phyloP scores from a whole-genome alignment of 2,329 filamentous ascomycete species.

The Bipolaris zeicola region DNA sequence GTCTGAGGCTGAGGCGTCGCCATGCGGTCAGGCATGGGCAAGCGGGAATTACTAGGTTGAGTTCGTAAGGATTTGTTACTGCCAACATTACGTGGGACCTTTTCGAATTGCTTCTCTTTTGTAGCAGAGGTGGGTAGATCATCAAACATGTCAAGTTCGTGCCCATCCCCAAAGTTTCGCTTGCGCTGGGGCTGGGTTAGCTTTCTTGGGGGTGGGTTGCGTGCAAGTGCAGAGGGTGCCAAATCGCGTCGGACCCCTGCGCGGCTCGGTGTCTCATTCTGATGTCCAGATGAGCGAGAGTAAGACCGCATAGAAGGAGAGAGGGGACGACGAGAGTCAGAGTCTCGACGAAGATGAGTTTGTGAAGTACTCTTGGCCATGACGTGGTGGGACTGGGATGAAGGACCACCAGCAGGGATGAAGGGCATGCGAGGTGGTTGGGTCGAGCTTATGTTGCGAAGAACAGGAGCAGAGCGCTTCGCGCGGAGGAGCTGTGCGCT shows the following conservation, averaged over 20 bases:
- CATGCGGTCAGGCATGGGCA: slow-evolving; percentile 53
- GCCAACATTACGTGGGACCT: slow-evolving; percentile 73
- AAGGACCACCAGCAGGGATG: slow-evolving; percentile 75
- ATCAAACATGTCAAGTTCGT: slow-evolving; percentile 91
- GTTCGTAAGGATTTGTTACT: slow-evolving; percentile 66
- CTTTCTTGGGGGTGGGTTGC: slow-evolving; percentile 61
- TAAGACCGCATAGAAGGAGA: slow-evolving; percentile 55
- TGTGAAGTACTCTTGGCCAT: slow-evolving; percentile 72
- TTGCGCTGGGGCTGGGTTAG: slow-evolving; percentile 38
- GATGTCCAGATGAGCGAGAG: slow-evolving; percentile 56
- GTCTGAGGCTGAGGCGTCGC: slow-evolving; percentile 55
- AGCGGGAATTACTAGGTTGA: slow-evolving; percentile 54
- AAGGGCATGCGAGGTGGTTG: slow-evolving; percentile 75
- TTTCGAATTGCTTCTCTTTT: slow-evolving; percentile 80
- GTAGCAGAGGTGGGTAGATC: slow-evolving; percentile 88
- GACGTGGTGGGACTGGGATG: slow-evolving; percentile 77
- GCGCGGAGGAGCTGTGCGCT: slow-evolving; percentile 61
- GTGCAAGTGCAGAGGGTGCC: slow-evolving; percentile 57
- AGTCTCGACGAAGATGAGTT: slow-evolving; percentile 79
- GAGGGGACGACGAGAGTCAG: slow-evolving; percentile 64
- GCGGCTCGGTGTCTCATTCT: slow-evolving; percentile 58
- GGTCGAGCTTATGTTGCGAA: slow-evolving; percentile 54
- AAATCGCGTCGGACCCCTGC: slow-evolving; percentile 50
- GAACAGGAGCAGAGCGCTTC: slow-evolving; percentile 65
- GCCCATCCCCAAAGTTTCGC: slow-evolving; percentile 78